A percentile compares a stretch with the other conserved stretches of the same genome.
These are phyloP conservation scores for Metarhizium brunneum DNA, from an alignment of 2,329 filamentous ascomycete species.

Conservation along the genomic window DNA sequence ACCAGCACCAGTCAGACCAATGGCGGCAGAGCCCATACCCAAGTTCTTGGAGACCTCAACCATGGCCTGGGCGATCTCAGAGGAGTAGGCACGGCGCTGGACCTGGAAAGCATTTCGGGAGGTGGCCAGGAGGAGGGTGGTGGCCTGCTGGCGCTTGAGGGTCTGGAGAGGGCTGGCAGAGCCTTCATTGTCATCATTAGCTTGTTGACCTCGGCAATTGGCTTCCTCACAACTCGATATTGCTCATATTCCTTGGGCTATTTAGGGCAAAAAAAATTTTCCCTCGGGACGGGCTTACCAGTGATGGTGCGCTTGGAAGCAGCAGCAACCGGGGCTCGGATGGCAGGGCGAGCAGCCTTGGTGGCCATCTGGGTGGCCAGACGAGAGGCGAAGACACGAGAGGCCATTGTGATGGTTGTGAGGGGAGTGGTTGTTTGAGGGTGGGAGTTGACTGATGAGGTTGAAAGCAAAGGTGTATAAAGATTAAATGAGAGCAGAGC, in stretches of 20 bases:
- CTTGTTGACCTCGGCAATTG: constrained; percentile 24
- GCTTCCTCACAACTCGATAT: constrained; percentile 16
- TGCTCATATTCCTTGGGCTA: constrained; percentile 7
- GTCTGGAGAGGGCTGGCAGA: constrained; percentile 59
- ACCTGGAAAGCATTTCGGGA: constrained; percentile 55
- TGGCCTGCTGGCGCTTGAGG: constrained; percentile 64
- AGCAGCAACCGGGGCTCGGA: constrained; percentile 53
- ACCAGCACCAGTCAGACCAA: constrained; percentile 87
- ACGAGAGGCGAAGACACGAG: constrained; percentile 69
- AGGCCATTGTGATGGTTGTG: constrained; percentile 66
- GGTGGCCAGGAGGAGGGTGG: constrained; percentile 57
- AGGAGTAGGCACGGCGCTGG: constrained; percentile 71
- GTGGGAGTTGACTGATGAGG: constrained; percentile 21
- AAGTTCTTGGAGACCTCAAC: constrained; percentile 87
- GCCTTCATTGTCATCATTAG: constrained; percentile 30
- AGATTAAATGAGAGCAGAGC: constrained; percentile 21
- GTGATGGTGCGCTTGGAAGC: constrained; percentile 69
- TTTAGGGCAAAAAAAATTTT: constrained; percentile 20
- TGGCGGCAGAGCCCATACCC: constrained; percentile 81
- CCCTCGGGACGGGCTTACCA: constrained; percentile 42
- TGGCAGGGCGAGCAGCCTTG: constrained; percentile 70
- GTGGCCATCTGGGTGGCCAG: constrained; percentile 67
- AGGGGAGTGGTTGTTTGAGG: constrained; percentile 16
- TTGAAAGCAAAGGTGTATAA: constrained; percentile 24
- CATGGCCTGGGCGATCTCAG: constrained; percentile 80